Evolutionary conservation across 306 rosid species (phyloP), one percentile per base, ranked within the genome.

Genomic region (Sesbania bispinosa): DNA sequence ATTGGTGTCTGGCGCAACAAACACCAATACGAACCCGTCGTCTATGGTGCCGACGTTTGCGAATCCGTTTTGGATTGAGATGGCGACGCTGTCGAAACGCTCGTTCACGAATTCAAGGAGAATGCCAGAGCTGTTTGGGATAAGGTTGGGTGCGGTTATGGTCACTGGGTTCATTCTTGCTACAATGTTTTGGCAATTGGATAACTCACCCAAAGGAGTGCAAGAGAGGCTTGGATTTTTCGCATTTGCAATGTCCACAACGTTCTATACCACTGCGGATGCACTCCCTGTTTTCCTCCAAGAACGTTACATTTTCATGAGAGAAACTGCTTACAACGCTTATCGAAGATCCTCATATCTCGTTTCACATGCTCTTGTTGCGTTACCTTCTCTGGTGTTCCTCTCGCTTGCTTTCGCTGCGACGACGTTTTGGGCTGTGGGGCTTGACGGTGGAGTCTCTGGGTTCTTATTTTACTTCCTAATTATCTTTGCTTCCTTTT

Each of bases 201-300:
- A 94, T 8, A 62, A 82, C 46, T 80, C 97, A 0, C 99, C 99
- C 0, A 91, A 85, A 69, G 99, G 99, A 0, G 88, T 82, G 3
- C 96, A 94, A 64, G 99, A 91, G 21, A 85, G 97, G 10, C 67
- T 95, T 0, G 99, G 99, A 0, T 95, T 95, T 77, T 83, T 91
- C 74, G 97, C 99, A 0, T 95, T 95, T 45, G 99, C 99, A 1
- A 95, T 95, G 99, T 95, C 99, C 35, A 95, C 99, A 3, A 91
- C 99, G 0, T 94, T 86, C 85, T 94, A 94, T 80, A 89, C 97
- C 7, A 91, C 97, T 3, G 97, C 99, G 0, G 97, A 94, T 62
- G 97, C 99, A 3, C 85, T 94, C 1, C 99, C 99, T 0, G 93
- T 91, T 2, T 94, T 94, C 64, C 97, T 94, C 4, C 99, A 94